Percentiles rank a stretch among this genome's conserved stretches.
Conservation (phyloP, 2,329 filamentous ascomycete species). For the Fusarium tjaetaba region DNA sequence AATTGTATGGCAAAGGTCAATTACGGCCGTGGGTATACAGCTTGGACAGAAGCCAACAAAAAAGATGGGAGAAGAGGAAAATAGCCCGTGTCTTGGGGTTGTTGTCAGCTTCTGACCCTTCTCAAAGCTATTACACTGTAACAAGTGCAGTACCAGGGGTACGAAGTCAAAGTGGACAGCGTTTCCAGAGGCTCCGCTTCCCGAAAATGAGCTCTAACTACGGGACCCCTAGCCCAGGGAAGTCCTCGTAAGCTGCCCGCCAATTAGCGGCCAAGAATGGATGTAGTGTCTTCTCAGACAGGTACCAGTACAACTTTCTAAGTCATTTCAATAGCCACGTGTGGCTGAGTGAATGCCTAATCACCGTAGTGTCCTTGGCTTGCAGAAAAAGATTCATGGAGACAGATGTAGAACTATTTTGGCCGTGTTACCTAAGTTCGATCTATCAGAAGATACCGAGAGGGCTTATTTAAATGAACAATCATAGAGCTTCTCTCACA, state of each 20-base stretch:
- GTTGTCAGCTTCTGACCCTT: slow-evolving; percentile 22
- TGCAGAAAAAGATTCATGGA: slow-evolving; percentile 1
- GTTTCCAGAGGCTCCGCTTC: slow-evolving; percentile 35
- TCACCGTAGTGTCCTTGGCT: neutral
- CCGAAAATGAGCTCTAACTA: slow-evolving; percentile 30
- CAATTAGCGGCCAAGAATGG: slow-evolving; percentile 4
- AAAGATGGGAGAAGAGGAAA: neutral
- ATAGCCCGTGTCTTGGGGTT: slow-evolving; percentile 17
- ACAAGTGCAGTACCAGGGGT: slow-evolving; percentile 16
- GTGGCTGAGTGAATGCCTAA: slow-evolving; percentile 1
- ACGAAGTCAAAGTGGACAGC: slow-evolving; percentile 38
- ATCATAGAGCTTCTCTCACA: neutral
- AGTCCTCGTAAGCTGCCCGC: slow-evolving; percentile 11
- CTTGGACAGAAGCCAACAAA: neutral
- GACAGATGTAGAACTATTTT: neutral
- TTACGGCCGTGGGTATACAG: neutral
- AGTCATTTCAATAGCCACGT: slow-evolving; percentile 10
- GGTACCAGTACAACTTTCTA: neutral
- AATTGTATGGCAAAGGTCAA: neutral
- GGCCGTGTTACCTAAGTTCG: neutral
- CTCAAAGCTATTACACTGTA: slow-evolving; percentile 16
- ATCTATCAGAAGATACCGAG: neutral
- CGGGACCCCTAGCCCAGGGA: slow-evolving; percentile 14
- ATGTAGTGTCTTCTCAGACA: slow-evolving; percentile 3
- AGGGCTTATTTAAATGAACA: neutral